Conservation (phyloP, 2,329 filamentous ascomycete species). For the Alternaria novae-zelandiae region DNA sequence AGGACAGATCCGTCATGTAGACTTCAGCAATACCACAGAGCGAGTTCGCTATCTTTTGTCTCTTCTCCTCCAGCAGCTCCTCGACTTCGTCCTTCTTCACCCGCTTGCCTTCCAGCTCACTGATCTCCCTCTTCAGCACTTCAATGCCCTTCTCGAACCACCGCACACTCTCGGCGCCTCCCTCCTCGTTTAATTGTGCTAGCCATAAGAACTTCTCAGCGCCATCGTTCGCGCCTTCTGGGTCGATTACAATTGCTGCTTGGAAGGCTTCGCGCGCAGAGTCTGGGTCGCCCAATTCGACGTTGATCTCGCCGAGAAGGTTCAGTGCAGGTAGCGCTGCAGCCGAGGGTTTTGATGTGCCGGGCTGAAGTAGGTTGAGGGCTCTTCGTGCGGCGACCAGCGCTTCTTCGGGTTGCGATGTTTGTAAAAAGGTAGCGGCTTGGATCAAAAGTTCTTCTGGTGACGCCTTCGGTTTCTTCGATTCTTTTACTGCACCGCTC, state of each 20-base stretch:
- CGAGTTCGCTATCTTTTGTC: slow-evolving; percentile 83
- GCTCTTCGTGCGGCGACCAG: slow-evolving; percentile 62
- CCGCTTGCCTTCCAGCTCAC: slow-evolving; percentile 61
- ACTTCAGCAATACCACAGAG: slow-evolving; percentile 94
- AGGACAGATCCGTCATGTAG: slow-evolving; percentile 97
- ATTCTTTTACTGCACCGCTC: slow-evolving; percentile 47
- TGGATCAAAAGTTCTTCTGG: slow-evolving; percentile 63
- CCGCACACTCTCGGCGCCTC: slow-evolving; percentile 64
- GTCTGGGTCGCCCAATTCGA: slow-evolving; percentile 83
- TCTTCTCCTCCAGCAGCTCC: slow-evolving; percentile 68
- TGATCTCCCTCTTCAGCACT: slow-evolving; percentile 75
- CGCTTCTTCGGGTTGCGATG: slow-evolving; percentile 64
- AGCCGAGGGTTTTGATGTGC: slow-evolving; percentile 39
- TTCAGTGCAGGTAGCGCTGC: slow-evolving; percentile 72
- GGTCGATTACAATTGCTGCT: slow-evolving; percentile 76
- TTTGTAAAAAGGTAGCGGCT: slow-evolving; percentile 63
- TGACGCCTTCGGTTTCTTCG: slow-evolving; percentile 57
- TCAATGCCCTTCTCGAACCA: slow-evolving; percentile 73
- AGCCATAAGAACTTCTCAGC: slow-evolving; percentile 95
- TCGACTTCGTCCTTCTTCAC: slow-evolving; percentile 43
- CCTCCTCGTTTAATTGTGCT: slow-evolving; percentile 79
- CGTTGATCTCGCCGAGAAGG: slow-evolving; percentile 78
- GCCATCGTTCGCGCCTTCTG: slow-evolving; percentile 80
- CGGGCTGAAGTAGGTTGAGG: slow-evolving; percentile 55
- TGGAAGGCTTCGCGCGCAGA: slow-evolving; percentile 75